phyloP scores from a whole-genome alignment of 306 rosid genomes.

The Castanea crenata region DNA sequence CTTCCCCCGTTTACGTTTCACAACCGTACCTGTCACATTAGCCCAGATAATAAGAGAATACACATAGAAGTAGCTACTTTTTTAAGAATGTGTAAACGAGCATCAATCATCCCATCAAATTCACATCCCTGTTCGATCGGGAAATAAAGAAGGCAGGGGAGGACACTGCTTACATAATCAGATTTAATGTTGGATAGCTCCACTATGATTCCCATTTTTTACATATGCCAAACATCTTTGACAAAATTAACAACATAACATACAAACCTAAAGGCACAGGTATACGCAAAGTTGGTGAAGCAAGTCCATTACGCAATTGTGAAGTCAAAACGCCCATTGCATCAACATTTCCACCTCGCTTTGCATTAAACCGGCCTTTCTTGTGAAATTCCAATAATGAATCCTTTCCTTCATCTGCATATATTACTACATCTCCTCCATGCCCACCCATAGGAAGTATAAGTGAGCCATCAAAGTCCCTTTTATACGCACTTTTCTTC shows the following conservation, averaged over 20 bases:
- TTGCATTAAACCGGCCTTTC: constrained; percentile 51
- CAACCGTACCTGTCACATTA: constrained; percentile 72
- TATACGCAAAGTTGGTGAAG: constrained; percentile 74
- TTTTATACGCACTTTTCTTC: constrained; percentile 53
- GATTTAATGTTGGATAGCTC: neutral
- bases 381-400: constrained; percentile 65
- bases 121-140: neutral
- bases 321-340: constrained; percentile 76
- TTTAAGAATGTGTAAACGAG: neutral
- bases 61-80: neutral
- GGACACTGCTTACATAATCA: neutral
- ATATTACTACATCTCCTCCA: constrained; percentile 91
- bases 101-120: neutral
- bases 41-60: neutral
- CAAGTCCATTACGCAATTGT: constrained; percentile 52
- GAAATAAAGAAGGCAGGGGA: neutral
- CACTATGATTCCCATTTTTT: neutral
- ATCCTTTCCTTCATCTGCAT: constrained; percentile 70
- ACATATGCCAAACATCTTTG: neutral
- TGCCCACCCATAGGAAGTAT: constrained; percentile 79
- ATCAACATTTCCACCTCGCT: constrained; percentile 88
- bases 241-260: constrained; percentile 5
- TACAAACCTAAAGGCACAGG: constrained; percentile 94
- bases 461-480: constrained; percentile 82
- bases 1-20: constrained; percentile 82